Conservation (phyloP, 768 basidiomycete species). For the Pisolithus microcarpus region DNA sequence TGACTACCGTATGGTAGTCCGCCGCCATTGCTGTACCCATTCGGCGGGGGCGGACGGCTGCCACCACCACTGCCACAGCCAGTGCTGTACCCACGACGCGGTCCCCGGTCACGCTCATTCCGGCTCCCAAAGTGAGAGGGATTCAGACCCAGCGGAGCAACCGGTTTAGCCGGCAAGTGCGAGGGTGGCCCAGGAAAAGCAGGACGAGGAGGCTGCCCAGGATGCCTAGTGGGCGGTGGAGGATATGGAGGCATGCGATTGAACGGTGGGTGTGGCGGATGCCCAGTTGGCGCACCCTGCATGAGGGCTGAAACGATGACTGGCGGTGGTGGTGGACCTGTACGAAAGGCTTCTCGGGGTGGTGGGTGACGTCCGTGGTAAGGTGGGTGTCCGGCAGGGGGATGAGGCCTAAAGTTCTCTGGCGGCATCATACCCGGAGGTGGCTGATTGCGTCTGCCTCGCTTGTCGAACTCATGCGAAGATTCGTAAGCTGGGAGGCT, state of each 20-base stretch:
- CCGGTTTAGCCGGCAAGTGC: slow-evolving; percentile 17
- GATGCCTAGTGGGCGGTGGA: neutral
- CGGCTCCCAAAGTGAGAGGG: neutral
- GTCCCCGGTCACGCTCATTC: neutral
- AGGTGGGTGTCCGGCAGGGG: slow-evolving; percentile 15
- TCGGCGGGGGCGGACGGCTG: slow-evolving; percentile 8
- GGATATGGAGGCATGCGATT: slow-evolving; percentile 3
- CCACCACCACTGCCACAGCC: slow-evolving; percentile 3
- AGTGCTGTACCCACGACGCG: slow-evolving; percentile 6
- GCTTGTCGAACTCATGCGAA: slow-evolving; percentile 77
- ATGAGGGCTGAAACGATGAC: slow-evolving; percentile 26
- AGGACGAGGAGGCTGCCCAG: neutral
- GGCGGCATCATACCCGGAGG: slow-evolving; percentile 17
- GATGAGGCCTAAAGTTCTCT: slow-evolving; percentile 17
- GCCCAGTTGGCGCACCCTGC: slow-evolving; percentile 13
- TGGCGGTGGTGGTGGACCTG: slow-evolving; percentile 20
- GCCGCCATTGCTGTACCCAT: neutral
- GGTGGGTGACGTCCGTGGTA: slow-evolving; percentile 32
- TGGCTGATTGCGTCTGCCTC: slow-evolving; percentile 47
- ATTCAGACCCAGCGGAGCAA: slow-evolving; percentile 11
- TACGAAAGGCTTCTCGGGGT: slow-evolving; percentile 29
- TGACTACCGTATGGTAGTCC: neutral
- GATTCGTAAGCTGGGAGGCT: slow-evolving; percentile 75
- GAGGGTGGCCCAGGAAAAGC: slow-evolving; percentile 1
- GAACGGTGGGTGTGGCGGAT: slow-evolving; percentile 7